Conservation (phyloP, 1,139 yeast genomes). For the Waltiozyma solani region DNA sequence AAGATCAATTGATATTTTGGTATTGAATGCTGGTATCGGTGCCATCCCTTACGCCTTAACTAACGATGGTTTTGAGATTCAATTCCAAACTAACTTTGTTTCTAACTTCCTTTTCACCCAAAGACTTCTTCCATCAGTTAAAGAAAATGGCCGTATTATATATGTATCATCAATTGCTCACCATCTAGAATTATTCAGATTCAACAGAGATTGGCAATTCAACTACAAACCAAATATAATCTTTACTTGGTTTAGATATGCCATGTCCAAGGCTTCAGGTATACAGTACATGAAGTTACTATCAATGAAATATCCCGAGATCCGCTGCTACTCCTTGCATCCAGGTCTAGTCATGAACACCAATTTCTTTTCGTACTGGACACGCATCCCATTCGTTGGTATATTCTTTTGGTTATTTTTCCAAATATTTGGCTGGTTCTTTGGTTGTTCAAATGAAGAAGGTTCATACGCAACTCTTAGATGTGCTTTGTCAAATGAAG, state of each 20-base stretch:
- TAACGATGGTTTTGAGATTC: conserved; percentile 68
- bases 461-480: conserved; percentile 60
- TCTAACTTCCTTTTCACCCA: conserved; percentile 68
- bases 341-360: conserved; percentile 86
- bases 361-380: conserved; percentile 64
- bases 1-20: conserved; percentile 44
- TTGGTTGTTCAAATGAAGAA: conserved; percentile 65
- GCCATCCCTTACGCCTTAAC: conserved; percentile 61
- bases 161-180: conserved; percentile 69
- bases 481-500: conserved; percentile 48
- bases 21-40: conserved; percentile 80
- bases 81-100: conserved; percentile 69
- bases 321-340: conserved; percentile 60
- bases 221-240: conserved; percentile 52
- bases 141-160: conserved; percentile 41
- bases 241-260: conserved; percentile 75
- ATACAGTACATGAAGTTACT: conserved; percentile 65
- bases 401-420: conserved; percentile 59
- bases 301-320: conserved; percentile 55
- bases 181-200: conserved; percentile 38
- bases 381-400: conserved; percentile 69
- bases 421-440: conserved; percentile 53
- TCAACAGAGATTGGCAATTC: conserved; percentile 42
- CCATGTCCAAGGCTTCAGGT: conserved; percentile 70
- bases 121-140: conserved; percentile 45